Evolutionary conservation across 495 filamentous ascomycete genomes (phyloP).

Genomic region (Tuber indicum): DNA sequence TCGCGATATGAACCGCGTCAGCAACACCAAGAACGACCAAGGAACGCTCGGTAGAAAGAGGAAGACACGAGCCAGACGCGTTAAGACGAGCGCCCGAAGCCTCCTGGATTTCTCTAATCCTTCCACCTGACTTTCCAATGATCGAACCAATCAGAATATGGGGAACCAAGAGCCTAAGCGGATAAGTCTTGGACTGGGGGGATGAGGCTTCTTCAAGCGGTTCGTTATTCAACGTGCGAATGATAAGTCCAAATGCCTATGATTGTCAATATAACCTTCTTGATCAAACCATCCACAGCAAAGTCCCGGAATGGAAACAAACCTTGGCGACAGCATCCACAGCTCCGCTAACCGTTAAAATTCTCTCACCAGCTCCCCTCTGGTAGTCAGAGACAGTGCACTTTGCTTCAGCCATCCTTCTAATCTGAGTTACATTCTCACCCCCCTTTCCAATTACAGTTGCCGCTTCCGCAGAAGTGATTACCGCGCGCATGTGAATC

Average conservation of each 20-base stretch:
- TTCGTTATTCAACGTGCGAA: conserved; percentile 96
- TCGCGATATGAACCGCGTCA: conserved; percentile 95
- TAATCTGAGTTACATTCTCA: conserved; percentile 94
- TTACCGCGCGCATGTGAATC: conserved; percentile 94
- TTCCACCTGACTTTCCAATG: conserved; percentile 89
- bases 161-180: conserved; percentile 87
- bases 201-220: conserved; percentile 77
- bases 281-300: conserved; percentile 8
- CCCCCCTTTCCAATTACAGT: conserved; percentile 98
- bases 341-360: conserved; percentile 88
- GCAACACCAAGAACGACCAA: conserved; percentile 89
- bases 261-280: conserved; percentile 16
- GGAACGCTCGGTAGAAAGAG: conserved; percentile 88
- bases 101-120: conserved; percentile 98
- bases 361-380: conserved; percentile 91
- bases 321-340: conserved; percentile 98
- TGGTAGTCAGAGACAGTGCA: conserved; percentile 98
- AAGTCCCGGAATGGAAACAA: conserved; percentile 41
- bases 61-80: conserved; percentile 88
- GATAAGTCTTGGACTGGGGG: conserved; percentile 92
- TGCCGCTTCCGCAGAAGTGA: conserved; percentile 92
- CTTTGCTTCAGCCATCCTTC: conserved; percentile 85
- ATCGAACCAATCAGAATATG: conserved; percentile 97
- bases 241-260: conserved; percentile 95
- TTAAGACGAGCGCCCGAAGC: conserved; percentile 94